A percentile compares a stretch with the other conserved stretches of the same genome.
phyloP scores from a whole-genome alignment of 83 land plant genomes.

The Picea abies region DNA sequence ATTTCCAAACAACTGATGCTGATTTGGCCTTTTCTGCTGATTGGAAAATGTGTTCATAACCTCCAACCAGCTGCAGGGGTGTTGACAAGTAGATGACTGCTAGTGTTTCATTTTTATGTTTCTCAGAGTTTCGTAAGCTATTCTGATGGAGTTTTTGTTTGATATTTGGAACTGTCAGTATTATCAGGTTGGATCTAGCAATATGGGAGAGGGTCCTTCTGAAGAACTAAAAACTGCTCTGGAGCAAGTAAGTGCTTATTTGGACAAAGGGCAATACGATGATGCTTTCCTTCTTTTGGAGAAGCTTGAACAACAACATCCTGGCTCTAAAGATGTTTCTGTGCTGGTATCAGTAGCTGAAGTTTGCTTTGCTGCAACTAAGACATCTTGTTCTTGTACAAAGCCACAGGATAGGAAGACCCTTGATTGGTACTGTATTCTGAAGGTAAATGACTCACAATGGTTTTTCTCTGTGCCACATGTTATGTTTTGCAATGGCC shows the following conservation, averaged over 20 bases:
- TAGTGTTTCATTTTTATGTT: no score
- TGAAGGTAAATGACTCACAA: constrained; percentile 10
- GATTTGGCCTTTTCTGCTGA: no score
- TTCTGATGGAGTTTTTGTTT: no score
- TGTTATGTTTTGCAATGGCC: no score
- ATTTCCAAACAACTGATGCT: no score
- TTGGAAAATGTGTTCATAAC: no score
- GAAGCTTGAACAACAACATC: neutral
- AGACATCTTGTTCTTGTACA: constrained; percentile 18
- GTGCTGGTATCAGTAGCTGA: constrained; percentile 13
- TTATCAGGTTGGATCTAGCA: neutral
- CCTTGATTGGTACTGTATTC: constrained; percentile 15
- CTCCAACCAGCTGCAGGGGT: no score
- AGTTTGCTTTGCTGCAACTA: constrained; percentile 15
- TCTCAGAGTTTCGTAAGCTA: no score
- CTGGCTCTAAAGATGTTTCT: constrained; percentile 12
- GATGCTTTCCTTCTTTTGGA: constrained; percentile 11
- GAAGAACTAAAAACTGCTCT: neutral
- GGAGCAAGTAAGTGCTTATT: constrained; percentile 9
- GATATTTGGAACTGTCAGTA: no score
- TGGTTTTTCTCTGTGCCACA: neutral
- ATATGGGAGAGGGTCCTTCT: constrained; percentile 1
- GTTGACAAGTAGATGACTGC: no score
- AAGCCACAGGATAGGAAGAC: neutral
- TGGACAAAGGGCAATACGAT: constrained; percentile 12